phyloP scores from a whole-genome alignment of 805 yeast species.

The Blastobotrys muscicola region DNA sequence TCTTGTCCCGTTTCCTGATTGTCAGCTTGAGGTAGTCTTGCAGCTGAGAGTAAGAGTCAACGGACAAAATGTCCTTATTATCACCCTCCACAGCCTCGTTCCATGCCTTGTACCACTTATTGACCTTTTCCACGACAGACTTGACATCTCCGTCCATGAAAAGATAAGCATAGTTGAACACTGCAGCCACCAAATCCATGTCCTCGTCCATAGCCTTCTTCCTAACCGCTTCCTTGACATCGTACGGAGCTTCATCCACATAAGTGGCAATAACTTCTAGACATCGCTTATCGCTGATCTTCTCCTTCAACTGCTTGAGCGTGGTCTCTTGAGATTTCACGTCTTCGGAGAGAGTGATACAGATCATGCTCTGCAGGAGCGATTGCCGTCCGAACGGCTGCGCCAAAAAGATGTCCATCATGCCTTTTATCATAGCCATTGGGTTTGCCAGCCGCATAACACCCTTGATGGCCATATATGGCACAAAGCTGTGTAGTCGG shows the following conservation, averaged over 20 bases:
- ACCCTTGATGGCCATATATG: slow-evolving; percentile 67
- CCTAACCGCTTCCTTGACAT: slow-evolving; percentile 25
- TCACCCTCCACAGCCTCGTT: slow-evolving; percentile 24
- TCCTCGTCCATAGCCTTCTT: slow-evolving; percentile 23
- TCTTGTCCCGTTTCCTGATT: slow-evolving; percentile 66
- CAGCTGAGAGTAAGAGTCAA: slow-evolving; percentile 42
- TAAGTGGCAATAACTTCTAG: slow-evolving; percentile 16
- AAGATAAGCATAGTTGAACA: slow-evolving; percentile 14
- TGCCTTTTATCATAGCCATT: slow-evolving; percentile 64
- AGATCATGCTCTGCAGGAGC: slow-evolving; percentile 63
- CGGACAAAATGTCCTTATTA: slow-evolving; percentile 22
- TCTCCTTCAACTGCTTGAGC: slow-evolving; percentile 37
- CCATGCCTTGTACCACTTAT: slow-evolving; percentile 29
- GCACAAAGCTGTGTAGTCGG: slow-evolving; percentile 67
- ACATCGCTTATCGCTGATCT: slow-evolving; percentile 25
- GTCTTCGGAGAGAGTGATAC: slow-evolving; percentile 67
- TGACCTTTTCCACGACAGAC: not conserved
- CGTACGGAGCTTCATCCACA: slow-evolving; percentile 9
- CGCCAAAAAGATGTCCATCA: slow-evolving; percentile 77
- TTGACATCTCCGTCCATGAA: slow-evolving; percentile 5
- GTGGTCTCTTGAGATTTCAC: slow-evolving; percentile 51
- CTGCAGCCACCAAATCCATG: slow-evolving; percentile 20
- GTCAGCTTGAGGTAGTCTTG: slow-evolving; percentile 54
- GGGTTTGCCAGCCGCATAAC: slow-evolving; percentile 83
- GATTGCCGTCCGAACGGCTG: slow-evolving; percentile 63